Percentiles rank a stretch among this genome's conserved stretches.
Conservation (phyloP, 345 rosid species). For the Boechera stricta region DNA sequence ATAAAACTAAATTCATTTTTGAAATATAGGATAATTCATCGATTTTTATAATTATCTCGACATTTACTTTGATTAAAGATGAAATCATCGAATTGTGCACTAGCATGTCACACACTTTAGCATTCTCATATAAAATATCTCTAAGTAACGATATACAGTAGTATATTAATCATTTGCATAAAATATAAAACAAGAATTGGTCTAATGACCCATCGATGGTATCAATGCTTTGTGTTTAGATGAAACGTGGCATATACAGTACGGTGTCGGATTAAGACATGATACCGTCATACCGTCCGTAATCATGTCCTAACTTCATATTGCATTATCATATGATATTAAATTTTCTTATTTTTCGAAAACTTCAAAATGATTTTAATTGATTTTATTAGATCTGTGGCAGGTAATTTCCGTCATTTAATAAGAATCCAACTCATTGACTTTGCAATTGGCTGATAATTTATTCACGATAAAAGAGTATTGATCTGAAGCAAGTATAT, state of each 20-base stretch:
- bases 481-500: slow-evolving; percentile 5
- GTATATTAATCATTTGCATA: not conserved
- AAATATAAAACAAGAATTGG: not conserved
- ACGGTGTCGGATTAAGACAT: slow-evolving; percentile 38
- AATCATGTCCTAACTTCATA: slow-evolving; percentile 23
- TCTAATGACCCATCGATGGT: slow-evolving; percentile 26
- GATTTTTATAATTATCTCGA: not conserved
- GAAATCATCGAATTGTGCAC: not conserved
- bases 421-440: slow-evolving; percentile 27
- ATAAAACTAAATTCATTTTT: not conserved
- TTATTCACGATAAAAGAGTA: not conserved
- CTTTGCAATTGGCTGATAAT: slow-evolving; percentile 34
- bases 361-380: slow-evolving; percentile 8
- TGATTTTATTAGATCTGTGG: slow-evolving; percentile 21
- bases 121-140: not conserved
- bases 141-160: no score
- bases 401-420: not conserved
- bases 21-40: not conserved
- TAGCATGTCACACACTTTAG: not conserved
- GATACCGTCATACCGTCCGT: slow-evolving; percentile 27
- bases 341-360: slow-evolving; percentile 8
- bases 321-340: slow-evolving; percentile 1
- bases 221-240: slow-evolving; percentile 29
- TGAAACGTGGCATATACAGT: slow-evolving; percentile 33
- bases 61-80: not conserved